phyloP scores from a whole-genome alignment of 83 land plant genomes.

The Thuja plicata region DNA sequence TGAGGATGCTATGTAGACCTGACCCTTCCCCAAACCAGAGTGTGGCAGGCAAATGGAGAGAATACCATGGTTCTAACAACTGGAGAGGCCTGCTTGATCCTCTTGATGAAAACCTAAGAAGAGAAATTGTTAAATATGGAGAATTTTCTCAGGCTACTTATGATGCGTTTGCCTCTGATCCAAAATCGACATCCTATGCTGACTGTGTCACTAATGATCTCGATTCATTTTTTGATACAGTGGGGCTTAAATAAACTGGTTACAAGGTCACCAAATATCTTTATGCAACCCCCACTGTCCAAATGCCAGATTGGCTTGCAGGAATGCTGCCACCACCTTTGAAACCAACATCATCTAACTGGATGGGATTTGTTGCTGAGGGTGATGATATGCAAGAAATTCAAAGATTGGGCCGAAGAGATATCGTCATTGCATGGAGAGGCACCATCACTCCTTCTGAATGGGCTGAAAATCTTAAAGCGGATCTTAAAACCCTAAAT shows the following conservation, averaged over 20 bases:
- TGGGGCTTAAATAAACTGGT: not conserved
- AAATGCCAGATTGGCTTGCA: no score
- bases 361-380: constrained; percentile 12
- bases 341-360: not conserved
- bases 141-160: constrained; percentile 3
- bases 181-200: not conserved
- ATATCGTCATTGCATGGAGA: constrained; percentile 15
- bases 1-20: not conserved
- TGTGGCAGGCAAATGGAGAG: constrained; percentile 4
- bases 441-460: not conserved
- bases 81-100: not conserved
- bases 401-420: not conserved
- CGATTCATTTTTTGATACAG: no score
- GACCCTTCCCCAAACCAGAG: constrained; percentile 6
- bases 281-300: not conserved
- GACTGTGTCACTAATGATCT: not conserved
- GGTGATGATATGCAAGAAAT: not conserved
- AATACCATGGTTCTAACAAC: constrained; percentile 1
- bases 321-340: no score
- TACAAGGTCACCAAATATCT: constrained; percentile 10
- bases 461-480: constrained; percentile 8
- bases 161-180: not conserved
- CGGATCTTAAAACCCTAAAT: not conserved
- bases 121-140: constrained; percentile 11
- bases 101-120: no score